Conservation (phyloP, 1,139 yeast species). For the Yamadazyma conglobata region DNA sequence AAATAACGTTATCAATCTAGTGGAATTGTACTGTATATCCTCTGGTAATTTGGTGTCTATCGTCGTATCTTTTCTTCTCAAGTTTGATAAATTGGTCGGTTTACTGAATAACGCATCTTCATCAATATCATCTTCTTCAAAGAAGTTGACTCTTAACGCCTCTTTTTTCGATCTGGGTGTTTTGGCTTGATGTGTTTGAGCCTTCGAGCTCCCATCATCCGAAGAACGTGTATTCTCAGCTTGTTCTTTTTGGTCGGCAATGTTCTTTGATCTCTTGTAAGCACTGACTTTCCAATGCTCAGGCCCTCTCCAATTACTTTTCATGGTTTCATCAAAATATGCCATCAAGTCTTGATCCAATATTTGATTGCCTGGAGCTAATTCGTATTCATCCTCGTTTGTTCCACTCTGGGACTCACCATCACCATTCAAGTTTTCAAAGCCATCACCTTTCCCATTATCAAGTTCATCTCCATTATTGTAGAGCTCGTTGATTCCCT, state of each 20-base stretch:
- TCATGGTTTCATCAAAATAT: slow-evolving; percentile 70
- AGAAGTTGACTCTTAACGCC: slow-evolving; percentile 47
- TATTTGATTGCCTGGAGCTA: slow-evolving; percentile 29
- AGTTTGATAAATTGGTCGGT: slow-evolving; percentile 33
- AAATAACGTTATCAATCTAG: slow-evolving; percentile 63
- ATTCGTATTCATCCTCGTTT: slow-evolving; percentile 13
- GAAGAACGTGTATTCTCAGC: slow-evolving; percentile 3
- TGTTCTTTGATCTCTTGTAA: slow-evolving; percentile 32
- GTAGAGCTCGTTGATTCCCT: slow-evolving; percentile 16
- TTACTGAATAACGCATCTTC: slow-evolving; percentile 51
- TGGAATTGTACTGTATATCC: slow-evolving; percentile 71
- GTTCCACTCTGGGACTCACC: slow-evolving; percentile 15
- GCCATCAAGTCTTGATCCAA: slow-evolving; percentile 70
- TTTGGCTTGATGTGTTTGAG: slow-evolving; percentile 4
- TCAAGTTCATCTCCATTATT: slow-evolving; percentile 16
- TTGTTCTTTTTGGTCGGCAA: slow-evolving; percentile 15
- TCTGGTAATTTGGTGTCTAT: slow-evolving; percentile 58
- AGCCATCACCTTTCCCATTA: slow-evolving; percentile 16
- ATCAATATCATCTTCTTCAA: slow-evolving; percentile 29
- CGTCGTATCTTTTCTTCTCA: slow-evolving; percentile 26
- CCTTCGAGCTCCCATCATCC: slow-evolving; percentile 7
- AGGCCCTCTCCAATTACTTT: slow-evolving; percentile 83
- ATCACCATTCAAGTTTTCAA: slow-evolving; percentile 6
- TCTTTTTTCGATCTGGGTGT: slow-evolving; percentile 28
- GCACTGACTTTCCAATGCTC: slow-evolving; percentile 87